These are phyloP conservation scores for Herpomyces periplanetae DNA, from an alignment of 2,329 filamentous ascomycete species.

Conservation along the genomic window DNA sequence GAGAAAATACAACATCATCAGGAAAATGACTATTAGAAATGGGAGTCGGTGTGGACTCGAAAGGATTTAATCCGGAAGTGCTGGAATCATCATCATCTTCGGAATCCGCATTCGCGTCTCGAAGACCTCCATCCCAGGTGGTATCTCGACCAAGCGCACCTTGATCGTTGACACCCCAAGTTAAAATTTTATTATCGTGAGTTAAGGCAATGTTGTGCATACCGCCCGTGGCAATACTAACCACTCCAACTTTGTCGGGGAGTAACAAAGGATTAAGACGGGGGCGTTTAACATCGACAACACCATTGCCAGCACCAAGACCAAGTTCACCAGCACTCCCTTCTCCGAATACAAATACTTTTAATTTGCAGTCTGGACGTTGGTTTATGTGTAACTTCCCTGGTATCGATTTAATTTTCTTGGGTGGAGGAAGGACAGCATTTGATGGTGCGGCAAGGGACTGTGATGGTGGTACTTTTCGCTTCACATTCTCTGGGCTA, in stretches of 20 bases:
- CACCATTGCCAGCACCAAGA: conserved; percentile 22
- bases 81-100: conserved; percentile 1
- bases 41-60: conserved; percentile 22
- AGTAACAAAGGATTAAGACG: conserved; percentile 21
- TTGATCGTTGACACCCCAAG: conserved; percentile 62
- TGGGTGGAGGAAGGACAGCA: too few species aligned
- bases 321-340: conserved; percentile 46
- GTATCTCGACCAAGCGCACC: conserved; percentile 40
- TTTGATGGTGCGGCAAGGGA: too few species aligned
- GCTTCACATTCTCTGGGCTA: too few species aligned
- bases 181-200: conserved; percentile 37
- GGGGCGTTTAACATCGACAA: conserved; percentile 32
- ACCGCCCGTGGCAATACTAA: conserved; percentile 34
- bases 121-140: conserved; percentile 20
- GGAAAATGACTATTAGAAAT: conserved; percentile 17
- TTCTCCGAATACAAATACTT: conserved; percentile 44
- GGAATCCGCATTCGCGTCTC: conserved; percentile 10
- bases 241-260: conserved; percentile 19
- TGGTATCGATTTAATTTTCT: too few species aligned
- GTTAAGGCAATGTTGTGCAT: conserved; percentile 48
- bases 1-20: conserved; percentile 19
- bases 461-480: too few species aligned
- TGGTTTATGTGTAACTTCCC: too few species aligned
- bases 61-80: conserved; percentile 25
- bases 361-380: conserved; percentile 19